Percentiles rank a stretch among this genome's conserved stretches.
Conservation (phyloP, 2,329 filamentous ascomycete genomes). For the Colletotrichum orchidophilum region DNA sequence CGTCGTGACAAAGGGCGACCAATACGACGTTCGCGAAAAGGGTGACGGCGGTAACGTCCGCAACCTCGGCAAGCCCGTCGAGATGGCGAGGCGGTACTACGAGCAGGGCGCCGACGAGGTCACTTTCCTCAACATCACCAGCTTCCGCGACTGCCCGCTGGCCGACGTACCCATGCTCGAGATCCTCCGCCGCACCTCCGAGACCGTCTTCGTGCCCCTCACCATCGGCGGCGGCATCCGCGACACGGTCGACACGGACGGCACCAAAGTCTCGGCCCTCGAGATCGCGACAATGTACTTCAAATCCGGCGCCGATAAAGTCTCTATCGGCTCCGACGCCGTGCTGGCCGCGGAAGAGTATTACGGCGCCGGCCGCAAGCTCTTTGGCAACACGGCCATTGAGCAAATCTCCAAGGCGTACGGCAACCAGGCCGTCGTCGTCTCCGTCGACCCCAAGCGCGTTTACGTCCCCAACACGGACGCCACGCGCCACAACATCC, state of each 20-base stretch:
- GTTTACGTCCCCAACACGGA: conserved; percentile 82
- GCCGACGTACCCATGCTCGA: conserved; percentile 97
- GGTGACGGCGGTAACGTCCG: conserved; percentile 72
- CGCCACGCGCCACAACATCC: conserved; percentile 76
- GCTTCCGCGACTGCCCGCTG: conserved; percentile 93
- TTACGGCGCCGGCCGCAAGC: conserved; percentile 72
- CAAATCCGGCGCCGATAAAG: conserved; percentile 95
- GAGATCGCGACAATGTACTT: conserved; percentile 98
- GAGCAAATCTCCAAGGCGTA: conserved; percentile 95
- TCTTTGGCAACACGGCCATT: conserved; percentile 88
- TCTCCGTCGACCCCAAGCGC: conserved; percentile 92
- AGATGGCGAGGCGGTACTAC: conserved; percentile 94
- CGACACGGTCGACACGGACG: conserved; percentile 90
- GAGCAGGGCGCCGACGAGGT: conserved; percentile 96
- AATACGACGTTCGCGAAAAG: conserved; percentile 98
- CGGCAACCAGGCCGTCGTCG: conserved; percentile 95
- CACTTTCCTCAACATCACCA: conserved; percentile 98
- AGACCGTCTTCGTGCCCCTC: conserved; percentile 94
- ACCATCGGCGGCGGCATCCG: conserved; percentile 96
- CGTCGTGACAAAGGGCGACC: conserved; percentile 97
- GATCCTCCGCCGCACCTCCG: conserved; percentile 83
- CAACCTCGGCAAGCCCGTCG: conserved; percentile 96
- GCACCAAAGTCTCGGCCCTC: conserved; percentile 85
- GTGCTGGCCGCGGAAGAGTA: conserved; percentile 94
- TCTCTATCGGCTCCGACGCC: conserved; percentile 95